phyloP scores from a whole-genome alignment of 78 protist genomes.

The Dictyostelium citrinum region DNA sequence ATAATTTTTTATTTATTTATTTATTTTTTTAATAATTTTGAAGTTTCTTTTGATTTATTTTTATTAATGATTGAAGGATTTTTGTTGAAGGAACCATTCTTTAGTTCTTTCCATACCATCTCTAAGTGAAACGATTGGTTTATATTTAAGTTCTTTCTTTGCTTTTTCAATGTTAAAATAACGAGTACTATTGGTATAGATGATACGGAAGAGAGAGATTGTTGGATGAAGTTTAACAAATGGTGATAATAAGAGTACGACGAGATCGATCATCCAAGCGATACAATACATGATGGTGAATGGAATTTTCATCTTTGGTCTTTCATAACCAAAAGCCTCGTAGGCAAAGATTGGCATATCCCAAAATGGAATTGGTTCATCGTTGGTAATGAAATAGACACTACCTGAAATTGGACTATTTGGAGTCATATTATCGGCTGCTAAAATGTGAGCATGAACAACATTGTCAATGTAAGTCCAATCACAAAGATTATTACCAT shows the following conservation, averaged over 20 bases:
- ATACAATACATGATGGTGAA: constrained; percentile 23
- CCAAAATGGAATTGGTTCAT: constrained; percentile 71
- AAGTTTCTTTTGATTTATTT: constrained; percentile 3
- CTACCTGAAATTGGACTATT: constrained; percentile 14
- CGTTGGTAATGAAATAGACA: constrained; percentile 73
- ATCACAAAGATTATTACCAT: constrained; percentile 56
- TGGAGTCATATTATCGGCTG: constrained; percentile 27
- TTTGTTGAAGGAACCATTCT: constrained; percentile 54
- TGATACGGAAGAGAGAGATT: constrained; percentile 53
- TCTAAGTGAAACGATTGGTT: constrained; percentile 57
- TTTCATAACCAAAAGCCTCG: constrained; percentile 67
- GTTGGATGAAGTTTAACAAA: constrained; percentile 53
- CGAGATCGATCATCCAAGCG: constrained; percentile 47
- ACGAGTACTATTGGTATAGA: constrained; percentile 65
- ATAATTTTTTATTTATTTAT: too few relatives aligned
- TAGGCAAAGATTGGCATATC: constrained; percentile 51
- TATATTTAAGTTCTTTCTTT: constrained; percentile 52
- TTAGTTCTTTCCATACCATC: constrained; percentile 71
- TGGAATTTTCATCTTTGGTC: constrained; percentile 37
- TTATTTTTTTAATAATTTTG: background rate
- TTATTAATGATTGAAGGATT: constrained; percentile 7
- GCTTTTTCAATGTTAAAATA: constrained; percentile 66
- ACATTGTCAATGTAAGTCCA: constrained; percentile 83
- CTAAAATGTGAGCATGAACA: constrained; percentile 69
- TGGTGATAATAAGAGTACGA: constrained; percentile 6